Evolutionary conservation across 768 basidiomycete species (phyloP), one percentile per base, ranked within the genome.

Genomic region (Lentinula aciculospora): DNA sequence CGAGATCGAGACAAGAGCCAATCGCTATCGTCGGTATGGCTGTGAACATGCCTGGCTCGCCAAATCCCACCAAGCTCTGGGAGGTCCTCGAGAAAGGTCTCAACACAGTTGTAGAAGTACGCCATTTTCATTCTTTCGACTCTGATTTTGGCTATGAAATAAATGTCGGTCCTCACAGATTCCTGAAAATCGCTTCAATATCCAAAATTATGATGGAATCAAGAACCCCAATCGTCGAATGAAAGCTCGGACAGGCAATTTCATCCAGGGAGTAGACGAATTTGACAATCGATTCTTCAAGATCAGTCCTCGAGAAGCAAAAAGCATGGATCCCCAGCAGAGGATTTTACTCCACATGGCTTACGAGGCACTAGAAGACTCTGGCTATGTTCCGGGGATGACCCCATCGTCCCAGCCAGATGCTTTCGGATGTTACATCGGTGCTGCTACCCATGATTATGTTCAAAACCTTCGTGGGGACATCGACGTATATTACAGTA

Each of bases 21-120:
- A 81, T 90, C 48, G 89, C 88, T 0, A 81, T 89, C 57, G 72
- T 89, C 48, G 89, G 88, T 8, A 88, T 89, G 85, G 83, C 86
- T 1, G 74, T 82, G 40, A 80, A 76, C 49, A 71, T 79, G 71
- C 79, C 79, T n/a, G 82, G 85, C 2, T 85, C 86, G 2, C 61
- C 69, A 1, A 73, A 76, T 62, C 61, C 70, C 3, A 67, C 70
- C 6, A 68, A 76, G 54, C 71, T 90, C 2, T 89, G 88, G 88
- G 69, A 79, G 9, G 27, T 88, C 4, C 75, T 90, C 4, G 73
- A 81, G 64, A 65, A 76, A 42, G 85, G 86, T 15, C 64, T 75
- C 32, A 83, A 81, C 65, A 87, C 83, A 0, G 62, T 84, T 42
- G 69, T 79, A 27, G 75, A 83, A 76, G 88, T 88, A 56, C 53